Conservation (phyloP, 2,329 filamentous ascomycete genomes). For the Paecilomyces formosus region DNA sequence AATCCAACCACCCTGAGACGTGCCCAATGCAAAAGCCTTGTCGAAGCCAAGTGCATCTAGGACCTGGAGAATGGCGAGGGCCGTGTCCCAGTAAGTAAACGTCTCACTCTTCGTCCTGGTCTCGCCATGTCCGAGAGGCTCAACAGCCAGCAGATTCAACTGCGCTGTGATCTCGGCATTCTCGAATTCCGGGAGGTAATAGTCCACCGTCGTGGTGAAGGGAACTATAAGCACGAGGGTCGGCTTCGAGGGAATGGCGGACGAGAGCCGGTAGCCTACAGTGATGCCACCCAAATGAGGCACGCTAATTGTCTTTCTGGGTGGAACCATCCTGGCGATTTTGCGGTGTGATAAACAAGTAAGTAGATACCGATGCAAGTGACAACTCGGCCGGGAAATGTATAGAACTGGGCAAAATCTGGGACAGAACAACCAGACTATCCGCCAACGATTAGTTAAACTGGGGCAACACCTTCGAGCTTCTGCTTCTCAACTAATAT, state of each 20-base stretch:
- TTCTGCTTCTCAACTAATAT: neutral
- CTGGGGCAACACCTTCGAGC: neutral
- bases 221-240: conserved; percentile 42
- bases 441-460: too few relatives aligned
- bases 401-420: too few relatives aligned
- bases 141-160: conserved; percentile 43
- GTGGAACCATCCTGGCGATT: neutral
- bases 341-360: neutral
- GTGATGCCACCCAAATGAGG: conserved; percentile 40
- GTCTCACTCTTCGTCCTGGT: conserved; percentile 34
- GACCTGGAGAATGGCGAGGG: conserved; percentile 43
- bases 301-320: conserved; percentile 24
- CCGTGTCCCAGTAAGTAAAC: conserved; percentile 46
- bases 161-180: conserved; percentile 22
- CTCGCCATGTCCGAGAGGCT: conserved; percentile 42
- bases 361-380: too few relatives aligned
- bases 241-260: conserved; percentile 33
- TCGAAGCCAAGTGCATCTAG: conserved; percentile 38
- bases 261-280: conserved; percentile 37
- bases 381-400: neutral
- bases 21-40: conserved; percentile 38
- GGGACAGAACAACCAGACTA: too few relatives aligned
- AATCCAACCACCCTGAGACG: conserved; percentile 46
- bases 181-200: conserved; percentile 29
- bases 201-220: conserved; percentile 38